Percentiles rank a stretch among this genome's conserved stretches.
These are phyloP conservation scores for Melampsora abietis-canadensis DNA, from an alignment of 1,284 basidiomycete genomes.

Conservation along the genomic window DNA sequence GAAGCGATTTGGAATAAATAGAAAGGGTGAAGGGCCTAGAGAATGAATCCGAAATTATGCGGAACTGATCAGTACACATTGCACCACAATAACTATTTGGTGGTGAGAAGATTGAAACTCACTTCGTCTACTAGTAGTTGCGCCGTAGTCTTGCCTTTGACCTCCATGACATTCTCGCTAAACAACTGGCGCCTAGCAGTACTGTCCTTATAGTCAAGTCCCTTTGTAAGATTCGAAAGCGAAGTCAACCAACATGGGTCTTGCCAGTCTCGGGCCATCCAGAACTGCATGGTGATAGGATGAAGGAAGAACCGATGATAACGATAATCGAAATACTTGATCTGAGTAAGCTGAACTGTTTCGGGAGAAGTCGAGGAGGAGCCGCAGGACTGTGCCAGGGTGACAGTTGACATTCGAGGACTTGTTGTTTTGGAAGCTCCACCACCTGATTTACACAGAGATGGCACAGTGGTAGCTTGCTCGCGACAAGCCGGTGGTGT, in stretches of 20 bases:
- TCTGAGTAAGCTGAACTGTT: conserved; percentile 9
- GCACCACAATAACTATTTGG: conserved; percentile 7
- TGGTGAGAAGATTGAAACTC: conserved; percentile 49
- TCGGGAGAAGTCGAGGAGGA: conserved; percentile 1
- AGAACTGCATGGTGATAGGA: conserved; percentile 13
- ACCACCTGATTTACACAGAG: conserved; percentile 51
- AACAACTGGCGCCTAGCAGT: conserved; percentile 72
- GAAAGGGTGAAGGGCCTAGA: conserved; percentile 84
- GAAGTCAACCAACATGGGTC: conserved; percentile 71
- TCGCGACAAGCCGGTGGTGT: conserved; percentile 43
- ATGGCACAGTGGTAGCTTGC: conserved; percentile 45
- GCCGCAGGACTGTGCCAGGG: conserved; percentile 12
- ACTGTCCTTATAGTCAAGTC: conserved; percentile 61
- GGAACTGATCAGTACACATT: conserved; percentile 9
- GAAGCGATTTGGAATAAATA: conserved; percentile 98
- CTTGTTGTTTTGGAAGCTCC: conserved; percentile 54
- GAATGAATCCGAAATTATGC: conserved; percentile 41
- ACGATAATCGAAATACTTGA: conserved; percentile 32
- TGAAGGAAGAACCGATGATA: conserved; percentile 30
- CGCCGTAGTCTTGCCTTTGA: conserved; percentile 79
- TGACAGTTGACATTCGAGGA: conserved; percentile 63
- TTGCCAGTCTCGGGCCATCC: conserved; percentile 74
- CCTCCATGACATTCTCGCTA: conserved; percentile 83
- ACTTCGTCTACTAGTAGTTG: conserved; percentile 87
- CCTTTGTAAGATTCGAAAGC: conserved; percentile 63